Conservation (phyloP, 1,139 yeast species). For the Geotrichum reessii region DNA sequence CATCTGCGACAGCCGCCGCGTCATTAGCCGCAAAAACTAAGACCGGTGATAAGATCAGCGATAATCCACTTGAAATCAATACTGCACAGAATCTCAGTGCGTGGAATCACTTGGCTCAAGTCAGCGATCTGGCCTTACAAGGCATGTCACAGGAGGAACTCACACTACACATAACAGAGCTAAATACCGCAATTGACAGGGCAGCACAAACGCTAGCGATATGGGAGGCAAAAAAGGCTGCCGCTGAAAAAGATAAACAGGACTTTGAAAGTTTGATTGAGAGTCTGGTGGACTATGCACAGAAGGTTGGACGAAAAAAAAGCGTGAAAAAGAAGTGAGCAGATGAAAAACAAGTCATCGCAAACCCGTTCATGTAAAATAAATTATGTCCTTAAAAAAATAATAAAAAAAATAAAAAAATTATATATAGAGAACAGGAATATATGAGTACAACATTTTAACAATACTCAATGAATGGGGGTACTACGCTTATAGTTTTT, state of each 20-base stretch:
- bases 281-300: slow-evolving; percentile 65
- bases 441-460: no score
- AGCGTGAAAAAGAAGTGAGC: slow-evolving; percentile 5
- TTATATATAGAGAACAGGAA: not conserved
- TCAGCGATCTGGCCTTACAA: slow-evolving; percentile 34
- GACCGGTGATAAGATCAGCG: not conserved
- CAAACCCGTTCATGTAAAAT: not conserved
- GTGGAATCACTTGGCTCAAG: slow-evolving; percentile 35
- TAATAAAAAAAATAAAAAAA: no score
- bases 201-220: slow-evolving; percentile 42
- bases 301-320: slow-evolving; percentile 30
- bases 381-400: not conserved
- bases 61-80: slow-evolving; percentile 13
- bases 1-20: not conserved
- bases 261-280: slow-evolving; percentile 68
- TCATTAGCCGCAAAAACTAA: not conserved
- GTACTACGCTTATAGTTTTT: slow-evolving; percentile 18
- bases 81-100: slow-evolving; percentile 24
- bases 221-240: slow-evolving; percentile 46
- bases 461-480: no score
- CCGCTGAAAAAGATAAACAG: slow-evolving; percentile 49
- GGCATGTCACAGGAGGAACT: slow-evolving; percentile 36
- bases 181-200: slow-evolving; percentile 29
- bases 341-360: not conserved
- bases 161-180: slow-evolving; percentile 25